phyloP scores from a whole-genome alignment of 108 stramenopile genomes.

The Conticribra guillardii region DNA sequence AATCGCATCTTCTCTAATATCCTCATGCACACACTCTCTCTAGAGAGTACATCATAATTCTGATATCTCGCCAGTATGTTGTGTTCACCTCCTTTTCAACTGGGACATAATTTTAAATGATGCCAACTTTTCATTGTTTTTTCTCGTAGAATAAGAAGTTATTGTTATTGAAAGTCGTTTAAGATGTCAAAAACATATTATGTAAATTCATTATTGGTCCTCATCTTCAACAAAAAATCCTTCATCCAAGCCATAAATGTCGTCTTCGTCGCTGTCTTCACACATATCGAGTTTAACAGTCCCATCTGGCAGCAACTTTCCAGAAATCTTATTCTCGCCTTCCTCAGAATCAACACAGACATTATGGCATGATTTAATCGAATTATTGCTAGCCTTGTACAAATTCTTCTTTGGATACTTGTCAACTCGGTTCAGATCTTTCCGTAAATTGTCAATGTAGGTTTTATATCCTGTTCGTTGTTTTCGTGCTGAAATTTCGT shows the following conservation, averaged over 20 bases:
- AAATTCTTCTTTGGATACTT: conserved; percentile 14
- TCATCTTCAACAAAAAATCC: conserved; percentile 10
- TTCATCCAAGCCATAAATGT: conserved; percentile 3
- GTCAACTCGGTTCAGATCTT: conserved; percentile 13
- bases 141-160: too few relatives aligned
- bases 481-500: not conserved
- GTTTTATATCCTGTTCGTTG: conserved; percentile 31
- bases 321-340: conserved; percentile 12
- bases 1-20: too few relatives aligned
- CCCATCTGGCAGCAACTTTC: conserved; percentile 6
- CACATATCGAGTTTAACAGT: conserved; percentile 10
- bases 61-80: too few relatives aligned
- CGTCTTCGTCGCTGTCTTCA: conserved; percentile 23
- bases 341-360: conserved; percentile 6
- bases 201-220: not conserved
- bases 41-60: too few relatives aligned
- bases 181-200: too few relatives aligned
- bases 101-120: too few relatives aligned
- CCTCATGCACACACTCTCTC: too few relatives aligned
- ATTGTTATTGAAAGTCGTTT: too few relatives aligned
- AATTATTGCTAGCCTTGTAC: not conserved
- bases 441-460: conserved; percentile 28
- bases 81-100: too few relatives aligned
- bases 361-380: not conserved
- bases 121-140: too few relatives aligned